These are phyloP conservation scores for Neurospora discreta DNA, from an alignment of 495 filamentous ascomycete genomes.

Conservation along the genomic window DNA sequence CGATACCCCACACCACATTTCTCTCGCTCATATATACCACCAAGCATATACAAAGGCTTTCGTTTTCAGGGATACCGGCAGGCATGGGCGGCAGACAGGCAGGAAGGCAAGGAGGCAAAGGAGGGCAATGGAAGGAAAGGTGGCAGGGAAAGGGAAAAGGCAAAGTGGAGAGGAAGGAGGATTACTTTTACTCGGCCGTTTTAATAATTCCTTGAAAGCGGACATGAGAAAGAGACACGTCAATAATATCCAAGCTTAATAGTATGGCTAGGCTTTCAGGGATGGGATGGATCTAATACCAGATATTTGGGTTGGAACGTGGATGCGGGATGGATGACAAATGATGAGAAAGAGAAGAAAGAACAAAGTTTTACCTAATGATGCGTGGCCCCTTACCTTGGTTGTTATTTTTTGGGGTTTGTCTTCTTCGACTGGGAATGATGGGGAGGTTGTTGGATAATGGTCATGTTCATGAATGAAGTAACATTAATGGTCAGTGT, in stretches of 20 bases:
- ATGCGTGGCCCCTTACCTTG: not conserved
- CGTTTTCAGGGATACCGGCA: not conserved
- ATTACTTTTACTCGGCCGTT: not conserved
- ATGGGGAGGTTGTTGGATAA: not conserved
- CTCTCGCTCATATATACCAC: not conserved
- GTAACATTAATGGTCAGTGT: not conserved
- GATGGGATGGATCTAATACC: not conserved
- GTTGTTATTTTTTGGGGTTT: not conserved
- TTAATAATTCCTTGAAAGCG: not conserved
- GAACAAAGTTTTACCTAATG: not conserved
- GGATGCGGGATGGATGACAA: not conserved
- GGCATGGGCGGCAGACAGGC: not conserved
- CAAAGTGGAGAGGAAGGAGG: not conserved
- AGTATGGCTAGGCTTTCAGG: not conserved
- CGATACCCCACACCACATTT: not conserved
- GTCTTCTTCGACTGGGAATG: not conserved
- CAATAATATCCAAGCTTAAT: not conserved
- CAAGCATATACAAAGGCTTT: not conserved
- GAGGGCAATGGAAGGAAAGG: not conserved
- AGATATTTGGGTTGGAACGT: not conserved
- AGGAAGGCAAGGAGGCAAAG: not conserved
- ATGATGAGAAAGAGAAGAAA: not conserved
- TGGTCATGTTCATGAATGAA: not conserved
- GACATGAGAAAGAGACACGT: not conserved
- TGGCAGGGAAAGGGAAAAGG: not conserved